Base-by-base conservation (phyloP, 78 protist genomes). In the Protostelium mycophagum region DNA sequence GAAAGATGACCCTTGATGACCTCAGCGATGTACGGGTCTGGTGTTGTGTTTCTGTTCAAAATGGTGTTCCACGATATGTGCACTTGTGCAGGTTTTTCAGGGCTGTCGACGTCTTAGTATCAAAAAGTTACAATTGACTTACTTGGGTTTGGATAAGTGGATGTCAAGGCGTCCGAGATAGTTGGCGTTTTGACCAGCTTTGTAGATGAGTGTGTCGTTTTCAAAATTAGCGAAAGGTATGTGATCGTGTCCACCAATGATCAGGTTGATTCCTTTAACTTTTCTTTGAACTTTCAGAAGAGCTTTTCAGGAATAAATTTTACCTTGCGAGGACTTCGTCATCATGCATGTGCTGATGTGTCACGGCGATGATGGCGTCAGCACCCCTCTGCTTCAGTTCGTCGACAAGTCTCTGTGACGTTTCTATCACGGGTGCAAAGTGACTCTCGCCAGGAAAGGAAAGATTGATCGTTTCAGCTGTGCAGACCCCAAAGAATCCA, bases 221-320 rank as follows among this genome's bases (percentile, higher is more conserved):
- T 51, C 73, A 51, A 51, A 51, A 16, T 51, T 51, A 16, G 73
- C 73, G 73, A 86, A 86, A 1, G 88, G 88, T 25, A 36, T 31
- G 38, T 86, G 88, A 36, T 34, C 88, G 88, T 86, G 88, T 28
- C 88, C 88, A 28, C 88, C 88, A 29, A 86, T 35, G 35, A 86
- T 86, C 29, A 36, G 73, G 1, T 34, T 37, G 35, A 86, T 86
- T 84, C 35, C 73, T 16, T 51, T 51, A 5, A 51, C 73, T 51
- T 16, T 51, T 16, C 73, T 51, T 5, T 51, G 5, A 25, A 25
- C 73, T 5, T 5, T 51, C 31, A 51, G 73, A 5, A 25, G 31
- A 51, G 16, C 1, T 16, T 28, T 35, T 28, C 34, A 85, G 36
- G 1, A 28, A 10, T 28, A 28, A 36, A 5, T 9, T 38, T 31